Percentiles rank a stretch among this genome's conserved stretches.
Conservation (phyloP, 2,329 filamentous ascomycete genomes). For the Colletotrichum sp. region DNA sequence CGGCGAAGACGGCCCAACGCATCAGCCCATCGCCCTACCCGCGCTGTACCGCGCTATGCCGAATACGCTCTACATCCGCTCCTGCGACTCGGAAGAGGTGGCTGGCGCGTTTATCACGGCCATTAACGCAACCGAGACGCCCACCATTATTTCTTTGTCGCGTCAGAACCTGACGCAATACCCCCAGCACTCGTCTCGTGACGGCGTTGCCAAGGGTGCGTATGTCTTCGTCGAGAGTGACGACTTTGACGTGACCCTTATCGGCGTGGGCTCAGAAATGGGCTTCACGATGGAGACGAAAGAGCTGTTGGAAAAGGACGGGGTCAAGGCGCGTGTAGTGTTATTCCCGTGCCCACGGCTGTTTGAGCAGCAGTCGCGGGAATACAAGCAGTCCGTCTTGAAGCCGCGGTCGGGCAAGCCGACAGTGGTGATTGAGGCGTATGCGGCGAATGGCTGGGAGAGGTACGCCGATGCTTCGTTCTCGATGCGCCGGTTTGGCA, state of each 20-base stretch:
- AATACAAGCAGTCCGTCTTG: slow-evolving; percentile 50
- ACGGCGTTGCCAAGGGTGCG: slow-evolving; percentile 45
- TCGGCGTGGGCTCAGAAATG: slow-evolving; percentile 43
- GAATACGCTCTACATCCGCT: slow-evolving; percentile 64
- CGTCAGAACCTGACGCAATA: slow-evolving; percentile 44
- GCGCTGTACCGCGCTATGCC: slow-evolving; percentile 68
- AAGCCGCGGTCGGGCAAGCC: slow-evolving; percentile 44
- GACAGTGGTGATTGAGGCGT: slow-evolving; percentile 62
- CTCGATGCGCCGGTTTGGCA: slow-evolving; percentile 58
- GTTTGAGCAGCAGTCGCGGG: slow-evolving; percentile 44
- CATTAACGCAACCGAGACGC: slow-evolving; percentile 41
- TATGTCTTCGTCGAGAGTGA: slow-evolving; percentile 49
- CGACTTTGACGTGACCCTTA: slow-evolving; percentile 48
- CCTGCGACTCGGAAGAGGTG: slow-evolving; percentile 62
- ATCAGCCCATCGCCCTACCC: slow-evolving; percentile 64
- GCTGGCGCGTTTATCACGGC: slow-evolving; percentile 58
- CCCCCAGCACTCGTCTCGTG: slow-evolving; percentile 49
- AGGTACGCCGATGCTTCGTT: slow-evolving; percentile 63
- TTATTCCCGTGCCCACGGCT: slow-evolving; percentile 51
- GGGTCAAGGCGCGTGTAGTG: slow-evolving; percentile 43
- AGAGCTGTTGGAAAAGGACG: slow-evolving; percentile 41
- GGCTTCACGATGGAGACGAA: slow-evolving; percentile 35
- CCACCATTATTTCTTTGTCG: slow-evolving; percentile 53
- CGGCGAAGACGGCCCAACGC: slow-evolving; percentile 66
- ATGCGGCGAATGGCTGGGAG: slow-evolving; percentile 63